Conservation (phyloP, 306 rosid genomes). For the Mimosa bimucronata region DNA sequence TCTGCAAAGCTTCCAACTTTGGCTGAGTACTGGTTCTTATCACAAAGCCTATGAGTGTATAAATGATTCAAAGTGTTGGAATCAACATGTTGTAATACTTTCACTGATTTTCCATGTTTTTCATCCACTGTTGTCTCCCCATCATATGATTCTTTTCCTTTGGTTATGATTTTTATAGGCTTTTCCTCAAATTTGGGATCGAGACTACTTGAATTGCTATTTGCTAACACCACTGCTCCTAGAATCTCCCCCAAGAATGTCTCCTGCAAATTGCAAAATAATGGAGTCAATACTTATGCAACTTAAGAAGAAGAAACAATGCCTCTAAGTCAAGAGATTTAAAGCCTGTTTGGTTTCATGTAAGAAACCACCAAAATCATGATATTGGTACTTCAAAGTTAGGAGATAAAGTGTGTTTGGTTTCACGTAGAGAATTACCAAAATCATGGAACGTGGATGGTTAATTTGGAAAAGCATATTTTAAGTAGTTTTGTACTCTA, state of each 20-base stretch:
- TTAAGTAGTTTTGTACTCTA: too few relatives aligned
- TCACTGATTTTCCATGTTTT: conserved; percentile 59
- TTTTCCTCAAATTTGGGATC: conserved; percentile 48
- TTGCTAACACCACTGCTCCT: conserved; percentile 63
- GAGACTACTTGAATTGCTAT: conserved; percentile 42
- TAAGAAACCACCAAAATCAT: not conserved
- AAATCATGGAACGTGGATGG: too few relatives aligned
- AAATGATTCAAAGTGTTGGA: conserved; percentile 44
- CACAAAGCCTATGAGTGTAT: conserved; percentile 55
- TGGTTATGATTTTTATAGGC: conserved; percentile 53
- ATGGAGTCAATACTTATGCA: not conserved
- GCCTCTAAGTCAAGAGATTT: not conserved
- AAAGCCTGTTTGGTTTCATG: not conserved
- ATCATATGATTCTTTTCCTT: conserved; percentile 69
- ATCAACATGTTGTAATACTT: conserved; percentile 57
- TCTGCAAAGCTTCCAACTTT: conserved; percentile 64
- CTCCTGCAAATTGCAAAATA: conserved; percentile 48
- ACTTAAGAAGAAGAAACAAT: conserved; percentile 18
- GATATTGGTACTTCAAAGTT: not conserved
- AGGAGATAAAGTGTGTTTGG: not conserved
- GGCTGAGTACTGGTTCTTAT: conserved; percentile 65
- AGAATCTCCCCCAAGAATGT: conserved; percentile 78
- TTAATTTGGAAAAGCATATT: too few relatives aligned
- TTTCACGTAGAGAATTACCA: too few relatives aligned
- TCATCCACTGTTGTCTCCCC: conserved; percentile 59